Evolutionary conservation across 2,329 filamentous ascomycete genomes (phyloP), one percentile per base, ranked within the genome.

Genomic region (Fusarium buharicum): DNA sequence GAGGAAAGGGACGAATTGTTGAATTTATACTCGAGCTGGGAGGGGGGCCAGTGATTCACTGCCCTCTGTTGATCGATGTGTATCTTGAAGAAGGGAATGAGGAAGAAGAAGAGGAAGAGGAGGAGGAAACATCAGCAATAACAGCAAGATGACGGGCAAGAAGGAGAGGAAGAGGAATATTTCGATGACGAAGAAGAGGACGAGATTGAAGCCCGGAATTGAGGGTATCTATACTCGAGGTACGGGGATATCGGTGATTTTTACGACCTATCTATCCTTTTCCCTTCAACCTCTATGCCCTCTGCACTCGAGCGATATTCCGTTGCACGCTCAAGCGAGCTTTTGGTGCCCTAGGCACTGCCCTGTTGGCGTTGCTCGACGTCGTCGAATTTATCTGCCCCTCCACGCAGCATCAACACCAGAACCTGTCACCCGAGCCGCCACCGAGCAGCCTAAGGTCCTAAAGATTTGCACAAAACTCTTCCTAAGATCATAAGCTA

Each of bases 341-440:
- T 31, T 13, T 12, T 2, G 2, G 16, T 27, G 27, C 60, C 41
- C 43, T 18, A n/a, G 13, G 10, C 14, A 17, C 50, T 6, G 46
- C 50, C 36, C 24, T n/a, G 24, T 33, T 55, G 55, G 17, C 24
- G 16, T 64, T 64, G 43, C 18, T 30, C 3, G 8, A 40, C 34
- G 50, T 31, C n/a, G 17, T 28, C 34, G 2, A 34, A 39, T 33
- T 28, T 17, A 37, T 16, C 9, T 6, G 38, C 41, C 31, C 31
- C 34, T 27, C 50, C 38, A 56, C 47, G 24, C 34, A 18, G 57
- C 40, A 59, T 36, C 28, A 46, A 37, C 10, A 43, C 11, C 30
- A 45, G 18, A 40, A 39, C 31, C 31, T 16, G 27, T 22, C 36
- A 37, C 20, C 33, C 46, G 12, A 14, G 36, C 43, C 18, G 37